Evolutionary conservation across 305 asterid genomes (phyloP), one percentile per base, ranked within the genome.

Genomic region (Salvia sclarea): DNA sequence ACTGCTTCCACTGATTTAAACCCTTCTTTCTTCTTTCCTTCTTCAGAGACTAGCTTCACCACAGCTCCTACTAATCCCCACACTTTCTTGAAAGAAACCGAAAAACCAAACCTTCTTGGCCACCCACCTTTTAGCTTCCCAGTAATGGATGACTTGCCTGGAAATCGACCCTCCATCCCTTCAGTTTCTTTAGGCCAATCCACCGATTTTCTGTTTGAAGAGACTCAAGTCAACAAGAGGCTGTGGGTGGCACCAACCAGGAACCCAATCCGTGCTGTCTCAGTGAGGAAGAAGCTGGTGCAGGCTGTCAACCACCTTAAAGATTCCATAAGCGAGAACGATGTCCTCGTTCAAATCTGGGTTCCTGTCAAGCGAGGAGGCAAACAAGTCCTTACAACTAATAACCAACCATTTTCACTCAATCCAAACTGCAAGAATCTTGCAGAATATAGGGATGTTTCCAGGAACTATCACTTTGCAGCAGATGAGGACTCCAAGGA

Each of bases 281-380:
- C 88, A 0, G 84, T 85, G 44, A 75, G 59, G 57, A 80, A 73
- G 74, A 85, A 80, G 71, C 70, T 89, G 59, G 78, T 82, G 28
- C 89, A 80, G 74, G 96, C 92, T 13, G 84, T 89, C 44, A 73
- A 84, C 31, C 76, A 71, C 81, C 83, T 89, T 14, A 81, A 75
- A 52, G 85, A 84, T 3, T 80, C 81, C 33, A 68, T 83, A 5
- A 81, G 69, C 45, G 88, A 87, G 47, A 81, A 71, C 44, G 86
- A 90, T 54, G 83, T 84, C 45, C 90, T 90, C 44, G 78, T 90
- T 72, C 97, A 91, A 75, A 74, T 88, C 38, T 91, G 97, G 97
- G 86, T 86, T 55, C 97, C 97, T 18, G 77, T 85, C 5, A 85
- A 81, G 69, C 80, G 64, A 75, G 83, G 79, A 62, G 88, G 85